Base-by-base conservation (phyloP, 257 asterid genomes). In the Datura wrightii region DNA sequence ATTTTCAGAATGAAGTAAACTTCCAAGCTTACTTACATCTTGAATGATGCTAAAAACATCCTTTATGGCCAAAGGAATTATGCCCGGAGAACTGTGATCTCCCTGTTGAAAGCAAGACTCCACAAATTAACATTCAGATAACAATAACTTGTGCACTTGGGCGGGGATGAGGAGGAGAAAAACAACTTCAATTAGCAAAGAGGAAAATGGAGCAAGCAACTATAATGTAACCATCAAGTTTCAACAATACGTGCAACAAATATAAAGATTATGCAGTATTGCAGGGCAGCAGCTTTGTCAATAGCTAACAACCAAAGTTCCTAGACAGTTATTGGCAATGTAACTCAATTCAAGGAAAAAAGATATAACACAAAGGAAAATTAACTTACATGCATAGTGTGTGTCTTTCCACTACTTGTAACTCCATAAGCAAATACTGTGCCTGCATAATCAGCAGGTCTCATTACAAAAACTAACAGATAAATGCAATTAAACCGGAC, bases 371-470 rank as follows among this genome's bases (percentile, higher is more conserved):
- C 74, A 84, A 52, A 87, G 59, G 44, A 41, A 67, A 80, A 82
- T 60, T 79, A 59, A 72, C 99, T 92, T 91, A 97, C 99, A 89
- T 97, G 99, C 99, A 97, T 97, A 56, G 99, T 97, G 90, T 97
- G 98, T 31, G 99, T 97, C 93, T 97, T 97, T 87, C 99, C 99
- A 90, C 99, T 97, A 86, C 99, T 97, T 79, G 99, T 97, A 86
- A 97, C 99, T 87, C 99, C 99, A 89, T 97, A 97, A 86, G 99
- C 99, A 94, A 97, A 97, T 67, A 97, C 99, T 79, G 99, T 97
- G 83, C 99, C 99, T 97, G 94, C 90, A 92, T 34, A 44, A 89
- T 82, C 79, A 84, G 86, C 83, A 82, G 52, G 58, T 24, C 62
- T 83, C 69, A 52, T 53, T 36, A 53, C 78, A 42, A 82, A 83